These are phyloP conservation scores for Fraxinus sp. DNA, from an alignment of 305 asterid species.

Conservation along the genomic window DNA sequence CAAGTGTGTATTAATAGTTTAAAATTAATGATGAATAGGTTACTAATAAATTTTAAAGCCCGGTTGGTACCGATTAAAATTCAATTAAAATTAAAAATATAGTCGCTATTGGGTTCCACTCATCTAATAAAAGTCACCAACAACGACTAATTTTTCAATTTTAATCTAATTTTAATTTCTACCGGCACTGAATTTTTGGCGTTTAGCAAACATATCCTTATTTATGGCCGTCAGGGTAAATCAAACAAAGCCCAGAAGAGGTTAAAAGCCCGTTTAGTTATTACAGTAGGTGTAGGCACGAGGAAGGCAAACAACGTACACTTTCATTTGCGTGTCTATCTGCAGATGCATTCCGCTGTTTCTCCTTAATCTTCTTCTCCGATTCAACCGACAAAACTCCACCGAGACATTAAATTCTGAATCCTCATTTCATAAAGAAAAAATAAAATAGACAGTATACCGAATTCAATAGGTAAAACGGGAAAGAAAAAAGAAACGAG, in stretches of 20 bases:
- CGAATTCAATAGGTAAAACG: conserved; percentile 10
- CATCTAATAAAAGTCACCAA: no score
- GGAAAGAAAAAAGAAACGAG: not conserved
- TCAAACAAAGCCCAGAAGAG: not conserved
- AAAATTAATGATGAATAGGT: not conserved
- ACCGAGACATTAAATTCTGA: not conserved
- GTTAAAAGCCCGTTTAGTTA: not conserved
- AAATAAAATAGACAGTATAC: not conserved
- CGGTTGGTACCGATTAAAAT: no score
- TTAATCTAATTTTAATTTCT: no score
- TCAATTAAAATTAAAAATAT: no score
- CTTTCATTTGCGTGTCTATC: not conserved
- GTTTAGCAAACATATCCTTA: not conserved
- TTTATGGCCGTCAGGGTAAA: not conserved
- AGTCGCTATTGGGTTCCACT: no score
- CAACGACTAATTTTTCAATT: no score
- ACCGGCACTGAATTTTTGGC: not conserved
- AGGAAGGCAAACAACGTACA: not conserved
- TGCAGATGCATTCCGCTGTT: not conserved
- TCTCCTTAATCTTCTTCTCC: not conserved
- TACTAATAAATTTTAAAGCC: not conserved
- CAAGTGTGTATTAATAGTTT: not conserved
- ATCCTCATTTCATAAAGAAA: not conserved
- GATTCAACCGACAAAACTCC: not conserved
- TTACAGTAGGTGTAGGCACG: not conserved